A percentile compares a stretch with the other conserved stretches of the same genome.
Conservation (phyloP, 306 rosid genomes). For the Citrullus amarus region DNA sequence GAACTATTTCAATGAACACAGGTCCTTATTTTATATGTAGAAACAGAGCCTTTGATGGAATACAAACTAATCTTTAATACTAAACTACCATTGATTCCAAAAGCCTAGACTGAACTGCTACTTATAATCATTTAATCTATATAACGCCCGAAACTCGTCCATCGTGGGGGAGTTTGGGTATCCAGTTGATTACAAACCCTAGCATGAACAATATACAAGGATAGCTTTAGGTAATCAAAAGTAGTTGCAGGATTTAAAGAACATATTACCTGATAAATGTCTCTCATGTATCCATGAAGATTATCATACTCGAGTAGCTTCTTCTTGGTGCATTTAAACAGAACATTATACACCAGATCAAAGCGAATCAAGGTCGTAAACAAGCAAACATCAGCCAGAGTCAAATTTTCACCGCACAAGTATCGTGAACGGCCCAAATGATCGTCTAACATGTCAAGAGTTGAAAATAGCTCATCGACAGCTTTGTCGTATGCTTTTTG, state of each 20-base stretch:
- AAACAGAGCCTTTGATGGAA: neutral
- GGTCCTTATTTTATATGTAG: neutral
- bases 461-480: constrained; percentile 43
- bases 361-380: constrained; percentile 74
- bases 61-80: neutral
- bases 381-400: constrained; percentile 59
- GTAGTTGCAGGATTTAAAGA: neutral
- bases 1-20: neutral
- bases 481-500: constrained; percentile 74
- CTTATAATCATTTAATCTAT: neutral
- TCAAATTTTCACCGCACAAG: constrained; percentile 48
- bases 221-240: neutral
- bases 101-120: neutral
- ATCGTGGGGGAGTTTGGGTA: neutral
- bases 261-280: constrained; percentile 51
- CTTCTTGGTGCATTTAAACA: constrained; percentile 81
- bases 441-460: constrained; percentile 47
- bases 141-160: neutral
- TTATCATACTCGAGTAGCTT: constrained; percentile 56
- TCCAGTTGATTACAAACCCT: neutral
- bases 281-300: constrained; percentile 64
- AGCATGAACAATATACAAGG: neutral
- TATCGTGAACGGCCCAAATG: constrained; percentile 44
- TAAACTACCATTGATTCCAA: neutral
- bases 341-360: constrained; percentile 53